Evolutionary conservation across 1,139 yeast species (phyloP).

Genomic region (Yamadazyma mexicana): DNA sequence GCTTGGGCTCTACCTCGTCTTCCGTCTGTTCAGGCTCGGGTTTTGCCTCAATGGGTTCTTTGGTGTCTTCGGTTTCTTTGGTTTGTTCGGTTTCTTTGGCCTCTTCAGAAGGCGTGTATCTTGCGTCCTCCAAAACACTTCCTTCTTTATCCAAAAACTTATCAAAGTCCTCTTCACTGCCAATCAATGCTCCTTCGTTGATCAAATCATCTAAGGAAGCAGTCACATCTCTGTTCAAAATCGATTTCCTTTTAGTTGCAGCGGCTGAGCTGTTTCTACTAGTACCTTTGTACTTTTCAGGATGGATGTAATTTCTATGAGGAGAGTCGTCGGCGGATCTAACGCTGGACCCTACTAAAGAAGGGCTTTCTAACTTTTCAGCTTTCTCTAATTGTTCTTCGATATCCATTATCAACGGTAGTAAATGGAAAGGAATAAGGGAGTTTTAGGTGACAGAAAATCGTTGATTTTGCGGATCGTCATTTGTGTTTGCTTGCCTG

Average conservation of each 20-base stretch:
- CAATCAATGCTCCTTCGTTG: slow-evolving; percentile 60
- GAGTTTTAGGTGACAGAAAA: not conserved
- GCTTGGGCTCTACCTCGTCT: not conserved
- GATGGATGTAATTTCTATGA: slow-evolving; percentile 50
- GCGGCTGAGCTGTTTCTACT: slow-evolving; percentile 13
- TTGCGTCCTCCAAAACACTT: slow-evolving; percentile 47
- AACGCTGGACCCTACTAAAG: slow-evolving; percentile 55
- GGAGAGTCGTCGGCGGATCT: slow-evolving; percentile 52
- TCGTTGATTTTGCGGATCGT: slow-evolving; percentile 1
- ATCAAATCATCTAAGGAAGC: slow-evolving; percentile 58
- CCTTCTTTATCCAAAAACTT: slow-evolving; percentile 54
- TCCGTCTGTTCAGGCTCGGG: slow-evolving; percentile 1
- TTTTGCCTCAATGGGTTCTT: not conserved
- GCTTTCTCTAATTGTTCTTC: slow-evolving; percentile 57
- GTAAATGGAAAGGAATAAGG: not conserved
- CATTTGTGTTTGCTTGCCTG: slow-evolving; percentile 1
- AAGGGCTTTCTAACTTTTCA: slow-evolving; percentile 51
- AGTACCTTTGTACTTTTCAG: slow-evolving; percentile 34
- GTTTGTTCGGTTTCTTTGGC: not conserved
- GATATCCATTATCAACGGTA: slow-evolving; percentile 44
- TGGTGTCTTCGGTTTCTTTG: not conserved
- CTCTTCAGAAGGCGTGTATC: slow-evolving; percentile 20
- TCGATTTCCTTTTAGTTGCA: slow-evolving; percentile 9
- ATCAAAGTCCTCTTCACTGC: slow-evolving; percentile 58
- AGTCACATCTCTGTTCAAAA: slow-evolving; percentile 24